A percentile compares a stretch with the other conserved stretches of the same genome.
Conservation (phyloP, 352 stramenopile genomes). For the Aphanomyces astaci region DNA sequence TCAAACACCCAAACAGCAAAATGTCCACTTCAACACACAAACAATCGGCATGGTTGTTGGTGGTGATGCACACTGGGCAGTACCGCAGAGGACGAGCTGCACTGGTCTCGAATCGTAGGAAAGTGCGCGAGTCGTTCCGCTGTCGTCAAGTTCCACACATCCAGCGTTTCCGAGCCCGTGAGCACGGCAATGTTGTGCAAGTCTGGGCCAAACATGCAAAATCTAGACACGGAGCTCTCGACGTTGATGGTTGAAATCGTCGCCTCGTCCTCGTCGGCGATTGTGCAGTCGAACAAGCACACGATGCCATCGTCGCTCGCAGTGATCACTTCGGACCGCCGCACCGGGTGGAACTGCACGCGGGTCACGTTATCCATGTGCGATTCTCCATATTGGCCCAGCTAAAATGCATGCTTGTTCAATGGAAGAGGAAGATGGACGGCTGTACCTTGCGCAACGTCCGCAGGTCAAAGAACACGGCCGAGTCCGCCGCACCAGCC, state of each 20-base stretch:
- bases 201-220: slow-evolving; percentile 82
- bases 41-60: not conserved
- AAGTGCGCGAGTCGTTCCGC: slow-evolving; percentile 79
- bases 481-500: slow-evolving; percentile 61
- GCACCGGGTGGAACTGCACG: slow-evolving; percentile 77
- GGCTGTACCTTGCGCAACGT: slow-evolving; percentile 34
- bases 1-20: too few relatives aligned
- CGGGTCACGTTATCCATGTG: slow-evolving; percentile 85
- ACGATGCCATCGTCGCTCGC: slow-evolving; percentile 87
- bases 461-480: slow-evolving; percentile 75
- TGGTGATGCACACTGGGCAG: not conserved
- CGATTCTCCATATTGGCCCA: slow-evolving; percentile 81
- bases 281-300: slow-evolving; percentile 82
- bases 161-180: slow-evolving; percentile 82
- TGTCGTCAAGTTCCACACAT: slow-evolving; percentile 84
- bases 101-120: slow-evolving; percentile 61
- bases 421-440: not conserved
- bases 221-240: slow-evolving; percentile 78
- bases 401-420: slow-evolving; percentile 24
- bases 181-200: slow-evolving; percentile 78
- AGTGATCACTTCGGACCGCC: slow-evolving; percentile 73
- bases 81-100: slow-evolving; percentile 47
- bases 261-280: slow-evolving; percentile 79
- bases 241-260: slow-evolving; percentile 86
- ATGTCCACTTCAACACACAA: too few relatives aligned